These are phyloP conservation scores for Halteria grandinella DNA, from an alignment of 73 alveolate species.

Conservation along the genomic window DNA sequence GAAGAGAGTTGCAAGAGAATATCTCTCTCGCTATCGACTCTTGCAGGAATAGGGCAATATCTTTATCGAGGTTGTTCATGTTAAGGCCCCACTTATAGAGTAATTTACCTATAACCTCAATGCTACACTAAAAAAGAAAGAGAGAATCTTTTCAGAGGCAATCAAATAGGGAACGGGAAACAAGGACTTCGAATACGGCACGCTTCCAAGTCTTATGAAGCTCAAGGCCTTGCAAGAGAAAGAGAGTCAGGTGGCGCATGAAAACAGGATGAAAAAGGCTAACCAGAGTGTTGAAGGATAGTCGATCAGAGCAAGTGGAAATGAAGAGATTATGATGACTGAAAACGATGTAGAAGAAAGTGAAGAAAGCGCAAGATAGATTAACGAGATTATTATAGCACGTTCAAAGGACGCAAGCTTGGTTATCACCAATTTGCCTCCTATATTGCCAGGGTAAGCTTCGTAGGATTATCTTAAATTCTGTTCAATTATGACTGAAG, in stretches of 20 bases:
- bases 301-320: neutral
- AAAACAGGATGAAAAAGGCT: neutral
- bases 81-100: conserved; percentile 39
- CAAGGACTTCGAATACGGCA: conserved; percentile 49
- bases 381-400: conserved; percentile 33
- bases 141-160: conserved; percentile 29
- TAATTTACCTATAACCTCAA: conserved; percentile 33
- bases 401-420: conserved; percentile 55
- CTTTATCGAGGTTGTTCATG: conserved; percentile 62
- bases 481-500: conserved; percentile 44
- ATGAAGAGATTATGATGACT: neutral
- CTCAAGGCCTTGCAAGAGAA: conserved; percentile 45
- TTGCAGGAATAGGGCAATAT: conserved; percentile 38
- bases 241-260: conserved; percentile 26
- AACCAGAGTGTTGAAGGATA: neutral
- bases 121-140: conserved; percentile 29
- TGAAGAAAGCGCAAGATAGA: neutral
- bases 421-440: conserved; percentile 66
- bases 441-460: conserved; percentile 9
- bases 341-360: conserved; percentile 29
- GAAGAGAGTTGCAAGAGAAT: conserved; percentile 63
- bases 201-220: conserved; percentile 52
- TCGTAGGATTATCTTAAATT: conserved; percentile 53
- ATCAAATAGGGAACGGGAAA: conserved; percentile 39
- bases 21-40: conserved; percentile 57